Base-by-base conservation (phyloP, 495 filamentous ascomycete genomes). In the Neurospora sp. region DNA sequence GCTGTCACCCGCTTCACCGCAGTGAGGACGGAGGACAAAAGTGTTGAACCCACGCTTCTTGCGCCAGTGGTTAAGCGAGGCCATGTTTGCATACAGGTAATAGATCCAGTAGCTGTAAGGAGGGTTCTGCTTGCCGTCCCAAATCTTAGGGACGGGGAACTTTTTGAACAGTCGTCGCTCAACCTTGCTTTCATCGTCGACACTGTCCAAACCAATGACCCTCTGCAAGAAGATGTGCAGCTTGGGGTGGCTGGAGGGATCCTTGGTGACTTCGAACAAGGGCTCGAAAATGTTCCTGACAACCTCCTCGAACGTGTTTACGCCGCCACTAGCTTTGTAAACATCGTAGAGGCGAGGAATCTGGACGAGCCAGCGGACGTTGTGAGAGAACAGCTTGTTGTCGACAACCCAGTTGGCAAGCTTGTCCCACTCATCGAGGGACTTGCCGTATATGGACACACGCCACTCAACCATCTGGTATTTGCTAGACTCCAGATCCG, bases 391-490 rank as follows among this genome's bases (percentile, higher is more conserved):
- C 40, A 99, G 86, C 82, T 98, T 98, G 82, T 99, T 97, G 85
- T 99, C 96, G 20, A 98, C 88, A n/a, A 99, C 96, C 96, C 96
- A 99, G 10, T 93, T 92, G 3, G 96, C 95, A 61, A 99, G 88
- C 77, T 97, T 99, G 79, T 98, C 95, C 96, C 96, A 99, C 81
- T 99, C 96, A 74, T 97, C 91, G 38, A 96, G 83, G 7, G 92
- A 90, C 79, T 93, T 91, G 70, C 96, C 96, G 79, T 99, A 98
- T 73, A 99, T 94, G 14, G 94, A 97, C 71, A 99, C 96, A 20
- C 96, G 93, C 93, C 96, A 99, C 84, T 99, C 96, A 7, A 94
- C 96, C 92, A 99, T 97, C 81, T 99, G 96, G 78, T 99, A 98
- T 79, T 99, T 99, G 87, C 95, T 98, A 40, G 95, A 95, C 81